These are phyloP conservation scores for Phaseolus lunatus DNA, from an alignment of 306 rosid species.

Conservation along the genomic window DNA sequence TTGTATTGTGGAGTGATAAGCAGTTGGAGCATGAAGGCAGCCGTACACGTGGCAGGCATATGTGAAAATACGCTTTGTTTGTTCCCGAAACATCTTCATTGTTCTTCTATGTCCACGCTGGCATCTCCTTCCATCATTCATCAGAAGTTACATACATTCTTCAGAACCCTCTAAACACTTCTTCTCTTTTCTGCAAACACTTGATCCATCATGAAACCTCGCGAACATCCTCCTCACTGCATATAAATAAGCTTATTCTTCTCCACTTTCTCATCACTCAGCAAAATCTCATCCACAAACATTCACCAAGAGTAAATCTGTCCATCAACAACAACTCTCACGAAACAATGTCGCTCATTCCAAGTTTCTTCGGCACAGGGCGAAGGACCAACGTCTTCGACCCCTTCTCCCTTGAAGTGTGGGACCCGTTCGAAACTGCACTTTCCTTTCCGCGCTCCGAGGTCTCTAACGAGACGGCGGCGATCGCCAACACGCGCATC, in stretches of 20 bases:
- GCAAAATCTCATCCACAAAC: not conserved
- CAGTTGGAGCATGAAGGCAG: no score
- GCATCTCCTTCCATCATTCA: not conserved
- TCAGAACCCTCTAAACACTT: conserved; percentile 32
- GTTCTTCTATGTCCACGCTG: not conserved
- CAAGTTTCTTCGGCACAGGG: conserved; percentile 53
- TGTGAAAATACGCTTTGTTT: no score
- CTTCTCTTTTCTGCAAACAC: not conserved
- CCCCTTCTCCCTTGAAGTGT: conserved; percentile 47
- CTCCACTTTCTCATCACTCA: not conserved
- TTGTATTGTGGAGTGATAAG: no score
- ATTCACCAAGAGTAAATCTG: no score
- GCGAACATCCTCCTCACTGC: not conserved
- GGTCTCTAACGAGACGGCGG: not conserved
- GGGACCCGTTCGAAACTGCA: conserved; percentile 45
- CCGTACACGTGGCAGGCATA: no score
- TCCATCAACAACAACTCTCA: no score
- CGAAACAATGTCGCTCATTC: conserved; percentile 49
- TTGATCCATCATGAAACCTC: conserved; percentile 38
- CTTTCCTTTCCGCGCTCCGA: not conserved
- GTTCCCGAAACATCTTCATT: not conserved
- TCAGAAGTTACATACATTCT: not conserved
- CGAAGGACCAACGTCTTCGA: conserved; percentile 50
- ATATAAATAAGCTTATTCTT: not conserved
- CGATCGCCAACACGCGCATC: conserved; percentile 43